Evolutionary conservation across 2,329 filamentous ascomycete species (phyloP), one percentile per base, ranked within the genome.

Genomic region (Exophiala mesophila): DNA sequence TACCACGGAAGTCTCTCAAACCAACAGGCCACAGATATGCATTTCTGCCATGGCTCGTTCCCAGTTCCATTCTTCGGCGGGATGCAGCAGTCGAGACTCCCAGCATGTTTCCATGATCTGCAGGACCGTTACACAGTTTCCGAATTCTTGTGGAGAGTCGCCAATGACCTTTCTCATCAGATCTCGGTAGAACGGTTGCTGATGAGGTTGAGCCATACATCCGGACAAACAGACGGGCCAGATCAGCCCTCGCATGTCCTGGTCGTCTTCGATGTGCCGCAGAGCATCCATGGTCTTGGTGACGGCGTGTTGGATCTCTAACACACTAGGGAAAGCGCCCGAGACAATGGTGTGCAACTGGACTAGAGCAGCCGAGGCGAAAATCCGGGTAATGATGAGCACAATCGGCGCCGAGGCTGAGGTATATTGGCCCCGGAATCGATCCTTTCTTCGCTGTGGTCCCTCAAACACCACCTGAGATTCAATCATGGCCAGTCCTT

Each of bases 201-300:
- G 44, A 8, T 38, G 24, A 4, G 28, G 13, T 15, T 42, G 34
- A 6, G 45, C 49, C 40, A 52, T 45, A 20, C 43, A 52, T 7
- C 49, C 49, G 5, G 49, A 35, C 16, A 52, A 39, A 23, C 47
- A 52, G 8, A 52, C 36, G 5, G 49, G 49, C 49, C 47, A 52
- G 16, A 47, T 34, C 3, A 52, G 30, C 6, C 44, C 46, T 21
- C 45, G 47, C 13, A 50, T 30, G 23, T 39, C 36, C 13, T 39
- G 36, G 19, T 28, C 10, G 18, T 39, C 36, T 12, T 28, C 8
- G 21, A 39, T 24, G 8, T 39, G 21, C 13, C 30, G 7, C 4
- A 39, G 24, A 19, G 36, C 36, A 12, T 8, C n/a, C 7, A 39
- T 39, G n/a, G 36, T 39, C 10, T 16, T 28, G 5, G 28, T n/a